Percentiles rank a stretch among this genome's conserved stretches.
phyloP scores from a whole-genome alignment of 1,284 basidiomycete genomes.

The Xerocomus amazonicus region DNA sequence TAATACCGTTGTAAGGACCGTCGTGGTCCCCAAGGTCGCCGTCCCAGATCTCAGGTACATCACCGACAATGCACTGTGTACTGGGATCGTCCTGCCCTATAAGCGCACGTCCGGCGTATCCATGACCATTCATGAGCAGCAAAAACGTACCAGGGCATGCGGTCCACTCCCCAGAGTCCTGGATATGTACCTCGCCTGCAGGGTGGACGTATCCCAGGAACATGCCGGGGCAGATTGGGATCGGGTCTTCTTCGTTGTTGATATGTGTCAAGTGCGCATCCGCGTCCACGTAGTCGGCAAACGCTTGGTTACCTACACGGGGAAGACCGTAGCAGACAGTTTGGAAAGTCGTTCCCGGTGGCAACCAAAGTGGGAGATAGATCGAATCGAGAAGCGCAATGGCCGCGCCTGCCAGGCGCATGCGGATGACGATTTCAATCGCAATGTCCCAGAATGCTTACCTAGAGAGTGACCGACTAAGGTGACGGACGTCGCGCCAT shows the following conservation, averaged over 20 bases:
- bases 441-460: constrained; percentile 16
- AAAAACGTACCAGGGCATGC: constrained; percentile 40
- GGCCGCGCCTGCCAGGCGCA: constrained; percentile 38
- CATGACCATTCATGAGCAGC: neutral
- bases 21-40: constrained; percentile 47
- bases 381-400: constrained; percentile 49
- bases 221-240: constrained; percentile 50
- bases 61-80: constrained; percentile 50
- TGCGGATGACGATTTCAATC: neutral
- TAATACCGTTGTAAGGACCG: constrained; percentile 57
- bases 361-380: constrained; percentile 39
- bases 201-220: constrained; percentile 55
- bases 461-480: constrained; percentile 59
- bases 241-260: constrained; percentile 49
- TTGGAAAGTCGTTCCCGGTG: constrained; percentile 32
- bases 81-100: constrained; percentile 57
- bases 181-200: constrained; percentile 58
- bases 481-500: constrained; percentile 43
- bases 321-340: constrained; percentile 55
- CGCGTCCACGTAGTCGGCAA: constrained; percentile 57
- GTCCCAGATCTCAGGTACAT: constrained; percentile 50
- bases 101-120: neutral
- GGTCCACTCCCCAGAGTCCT: constrained; percentile 45
- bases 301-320: constrained; percentile 63
- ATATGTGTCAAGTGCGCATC: constrained; percentile 46